Conservation (phyloP, 495 filamentous ascomycete genomes). For the Achaetomiella virescens region DNA sequence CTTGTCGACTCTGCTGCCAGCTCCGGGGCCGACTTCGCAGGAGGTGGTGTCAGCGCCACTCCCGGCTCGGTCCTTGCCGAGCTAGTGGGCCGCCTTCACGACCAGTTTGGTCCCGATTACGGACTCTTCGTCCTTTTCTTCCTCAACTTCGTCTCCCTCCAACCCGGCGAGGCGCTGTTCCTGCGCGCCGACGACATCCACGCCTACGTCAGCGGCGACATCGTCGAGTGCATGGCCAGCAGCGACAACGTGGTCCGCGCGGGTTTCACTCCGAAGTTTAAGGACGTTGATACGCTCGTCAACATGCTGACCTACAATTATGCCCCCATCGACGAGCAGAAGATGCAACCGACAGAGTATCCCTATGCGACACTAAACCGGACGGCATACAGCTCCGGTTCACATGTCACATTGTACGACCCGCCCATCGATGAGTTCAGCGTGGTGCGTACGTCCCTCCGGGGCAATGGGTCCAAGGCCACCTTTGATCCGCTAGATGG, state of each 20-base stretch:
- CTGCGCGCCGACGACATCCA: constrained; percentile 94
- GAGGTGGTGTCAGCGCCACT: constrained; percentile 52
- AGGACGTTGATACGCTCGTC: constrained; percentile 88
- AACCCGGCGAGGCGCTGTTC: constrained; percentile 91
- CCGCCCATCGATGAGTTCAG: constrained; percentile 96
- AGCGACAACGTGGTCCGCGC: constrained; percentile 97
- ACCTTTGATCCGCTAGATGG: constrained; percentile 83
- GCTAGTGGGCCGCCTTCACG: constrained; percentile 67
- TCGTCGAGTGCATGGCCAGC: constrained; percentile 98
- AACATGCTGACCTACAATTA: constrained; percentile 91
- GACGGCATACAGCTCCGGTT: constrained; percentile 67
- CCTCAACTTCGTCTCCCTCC: constrained; percentile 48
- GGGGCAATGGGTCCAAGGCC: constrained; percentile 64
- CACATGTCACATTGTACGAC: constrained; percentile 69
- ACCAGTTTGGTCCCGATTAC: constrained; percentile 40
- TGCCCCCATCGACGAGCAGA: constrained; percentile 88
- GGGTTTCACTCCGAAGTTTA: constrained; percentile 96
- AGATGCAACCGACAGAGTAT: constrained; percentile 79
- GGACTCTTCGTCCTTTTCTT: constrained; percentile 45
- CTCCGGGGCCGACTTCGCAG: constrained; percentile 56
- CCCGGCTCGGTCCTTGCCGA: constrained; percentile 65
- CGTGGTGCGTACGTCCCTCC: constrained; percentile 75
- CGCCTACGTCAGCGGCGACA: constrained; percentile 91
- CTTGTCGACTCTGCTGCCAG: constrained; percentile 66
- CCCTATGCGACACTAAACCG: constrained; percentile 75